Evolutionary conservation across 129 eudicot genomes (phyloP).

Genomic region (Centrapalus pauciflorus): DNA sequence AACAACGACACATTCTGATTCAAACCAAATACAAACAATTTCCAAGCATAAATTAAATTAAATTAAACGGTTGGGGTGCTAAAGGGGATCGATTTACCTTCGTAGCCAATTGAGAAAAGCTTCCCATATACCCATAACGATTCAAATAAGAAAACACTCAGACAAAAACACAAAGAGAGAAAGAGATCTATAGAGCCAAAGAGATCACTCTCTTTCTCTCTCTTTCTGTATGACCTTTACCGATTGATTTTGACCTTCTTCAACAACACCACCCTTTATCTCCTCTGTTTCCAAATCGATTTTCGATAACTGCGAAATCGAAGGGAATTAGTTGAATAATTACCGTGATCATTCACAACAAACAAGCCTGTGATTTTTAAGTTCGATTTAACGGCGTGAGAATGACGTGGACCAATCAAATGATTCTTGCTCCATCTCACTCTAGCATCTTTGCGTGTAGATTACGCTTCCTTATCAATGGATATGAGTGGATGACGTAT

Average conservation of each 20-base stretch:
- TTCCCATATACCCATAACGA: constrained; percentile 21
- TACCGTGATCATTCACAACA: not conserved
- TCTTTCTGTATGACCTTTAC: not conserved
- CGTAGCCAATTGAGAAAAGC: constrained; percentile 16
- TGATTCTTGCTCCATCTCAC: not conserved
- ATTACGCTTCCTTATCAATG: not conserved
- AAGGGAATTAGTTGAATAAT: not conserved
- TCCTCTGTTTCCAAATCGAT: not conserved
- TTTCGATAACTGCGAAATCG: not conserved
- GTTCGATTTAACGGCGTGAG: constrained; percentile 17
- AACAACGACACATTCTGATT: not conserved
- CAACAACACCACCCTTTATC: not conserved
- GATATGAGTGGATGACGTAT: constrained; percentile 4
- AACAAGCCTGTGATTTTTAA: constrained; percentile 4
- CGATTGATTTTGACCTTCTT: constrained; percentile 5
- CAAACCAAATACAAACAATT: not conserved
- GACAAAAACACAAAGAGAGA: constrained; percentile 4
- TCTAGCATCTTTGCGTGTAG: not conserved
- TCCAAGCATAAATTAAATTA: not conserved
- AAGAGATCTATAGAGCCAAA: constrained; percentile 8
- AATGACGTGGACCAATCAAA: constrained; percentile 25
- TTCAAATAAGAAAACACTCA: not conserved
- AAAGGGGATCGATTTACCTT: too few relatives aligned
- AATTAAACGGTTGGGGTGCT: too few relatives aligned
- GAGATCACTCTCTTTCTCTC: constrained; percentile 1